These are phyloP conservation scores for Alternaria sp. DNA, from an alignment of 2,329 filamentous ascomycete genomes.

Conservation along the genomic window DNA sequence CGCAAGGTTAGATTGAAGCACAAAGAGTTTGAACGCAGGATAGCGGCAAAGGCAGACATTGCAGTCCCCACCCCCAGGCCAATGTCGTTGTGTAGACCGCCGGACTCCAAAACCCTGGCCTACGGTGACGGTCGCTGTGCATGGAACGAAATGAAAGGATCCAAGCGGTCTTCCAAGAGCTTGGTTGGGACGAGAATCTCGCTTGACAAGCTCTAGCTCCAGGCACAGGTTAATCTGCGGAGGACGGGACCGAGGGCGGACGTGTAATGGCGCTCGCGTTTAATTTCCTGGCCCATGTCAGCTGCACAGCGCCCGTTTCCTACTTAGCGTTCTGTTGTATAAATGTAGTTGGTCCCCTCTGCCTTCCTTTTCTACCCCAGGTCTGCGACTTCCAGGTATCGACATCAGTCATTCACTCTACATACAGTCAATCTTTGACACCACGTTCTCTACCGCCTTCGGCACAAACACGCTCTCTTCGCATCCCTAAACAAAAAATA, in stretches of 20 bases:
- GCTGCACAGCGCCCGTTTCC: constrained; percentile 26
- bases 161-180: constrained; percentile 31
- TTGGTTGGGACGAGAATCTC: constrained; percentile 23
- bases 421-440: constrained; percentile 43
- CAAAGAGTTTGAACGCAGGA: constrained; percentile 39
- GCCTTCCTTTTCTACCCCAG: constrained; percentile 31
- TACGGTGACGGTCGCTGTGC: constrained; percentile 10
- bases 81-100: constrained; percentile 21
- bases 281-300: constrained; percentile 34
- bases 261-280: constrained; percentile 34
- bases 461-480: constrained; percentile 38
- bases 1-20: constrained; percentile 6
- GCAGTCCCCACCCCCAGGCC: constrained; percentile 16
- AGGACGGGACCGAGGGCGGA: constrained; percentile 32
- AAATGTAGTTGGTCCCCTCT: constrained; percentile 38
- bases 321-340: constrained; percentile 32
- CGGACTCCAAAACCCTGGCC: constrained; percentile 25
- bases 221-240: constrained; percentile 39
- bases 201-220: constrained; percentile 30
- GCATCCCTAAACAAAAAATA: constrained; percentile 21
- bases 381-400: constrained; percentile 50
- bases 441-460: constrained; percentile 45
- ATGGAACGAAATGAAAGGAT: constrained; percentile 39
- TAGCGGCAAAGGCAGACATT: constrained; percentile 54
- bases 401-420: constrained; percentile 41